These are phyloP conservation scores for Beauveria varroae DNA, from an alignment of 2,329 filamentous ascomycete species.

Conservation along the genomic window DNA sequence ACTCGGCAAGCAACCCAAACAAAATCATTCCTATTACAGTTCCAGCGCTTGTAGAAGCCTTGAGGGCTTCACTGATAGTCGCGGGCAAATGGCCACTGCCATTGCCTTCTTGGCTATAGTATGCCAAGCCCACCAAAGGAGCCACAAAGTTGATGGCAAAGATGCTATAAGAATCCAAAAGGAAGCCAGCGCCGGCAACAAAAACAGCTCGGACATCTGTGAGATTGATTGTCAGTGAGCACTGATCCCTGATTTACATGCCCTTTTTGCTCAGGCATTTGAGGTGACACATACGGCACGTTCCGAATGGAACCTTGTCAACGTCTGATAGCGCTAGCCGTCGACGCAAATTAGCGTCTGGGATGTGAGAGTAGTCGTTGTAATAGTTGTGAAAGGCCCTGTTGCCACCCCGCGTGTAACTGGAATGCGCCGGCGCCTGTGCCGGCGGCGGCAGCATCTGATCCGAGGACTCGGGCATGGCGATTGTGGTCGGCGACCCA, in stretches of 20 bases:
- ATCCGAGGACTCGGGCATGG: slow-evolving; percentile 19
- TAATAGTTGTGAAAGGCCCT: slow-evolving; percentile 68
- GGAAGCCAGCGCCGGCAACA: slow-evolving; percentile 76
- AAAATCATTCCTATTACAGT: slow-evolving; percentile 71
- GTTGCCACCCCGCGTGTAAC: slow-evolving; percentile 52
- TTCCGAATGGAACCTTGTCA: slow-evolving; percentile 69
- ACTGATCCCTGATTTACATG: not conserved
- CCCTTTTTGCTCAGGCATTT: not conserved
- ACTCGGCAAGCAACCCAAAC: slow-evolving; percentile 72
- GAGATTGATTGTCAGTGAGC: not conserved
- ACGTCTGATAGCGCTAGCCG: slow-evolving; percentile 71
- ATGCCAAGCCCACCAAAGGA: slow-evolving; percentile 67
- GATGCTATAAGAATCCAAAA: slow-evolving; percentile 74
- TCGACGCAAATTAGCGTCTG: slow-evolving; percentile 69
- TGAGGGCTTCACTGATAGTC: slow-evolving; percentile 64
- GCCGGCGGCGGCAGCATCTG: slow-evolving; percentile 36
- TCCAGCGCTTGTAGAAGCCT: slow-evolving; percentile 72
- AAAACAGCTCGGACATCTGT: slow-evolving; percentile 62
- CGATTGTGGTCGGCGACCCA: not conserved
- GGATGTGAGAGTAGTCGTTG: slow-evolving; percentile 57
- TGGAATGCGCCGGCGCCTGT: slow-evolving; percentile 22
- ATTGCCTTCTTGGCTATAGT: slow-evolving; percentile 49
- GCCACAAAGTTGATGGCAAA: slow-evolving; percentile 74
- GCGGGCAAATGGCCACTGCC: slow-evolving; percentile 53
- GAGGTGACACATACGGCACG: slow-evolving; percentile 45